These are phyloP conservation scores for Botrytis elliptica DNA, from an alignment of 2,329 filamentous ascomycete genomes.

Conservation along the genomic window DNA sequence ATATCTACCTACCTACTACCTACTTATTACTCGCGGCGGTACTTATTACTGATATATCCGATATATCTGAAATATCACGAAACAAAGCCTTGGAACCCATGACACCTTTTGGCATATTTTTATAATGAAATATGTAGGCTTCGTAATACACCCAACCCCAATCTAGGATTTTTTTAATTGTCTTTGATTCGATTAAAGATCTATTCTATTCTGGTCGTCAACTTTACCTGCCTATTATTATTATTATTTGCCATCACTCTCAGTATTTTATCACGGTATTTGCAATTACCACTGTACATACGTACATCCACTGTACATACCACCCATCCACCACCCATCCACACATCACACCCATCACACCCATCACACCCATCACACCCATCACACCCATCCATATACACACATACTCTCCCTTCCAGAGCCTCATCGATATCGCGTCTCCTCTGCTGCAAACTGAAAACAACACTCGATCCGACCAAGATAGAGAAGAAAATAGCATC, in stretches of 20 bases:
- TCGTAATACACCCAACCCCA: slow-evolving; percentile 13
- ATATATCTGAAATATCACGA: neutral
- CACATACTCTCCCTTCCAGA: neutral
- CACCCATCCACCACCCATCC: neutral
- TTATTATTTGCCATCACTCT: slow-evolving; percentile 7
- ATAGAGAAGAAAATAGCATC: neutral
- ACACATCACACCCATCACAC: neutral
- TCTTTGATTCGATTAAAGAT: slow-evolving; percentile 8
- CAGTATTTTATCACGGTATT: slow-evolving; percentile 1
- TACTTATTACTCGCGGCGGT: neutral
- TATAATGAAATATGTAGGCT: slow-evolving; percentile 9
- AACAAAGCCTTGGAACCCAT: slow-evolving; percentile 10
- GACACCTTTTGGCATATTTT: slow-evolving; percentile 9
- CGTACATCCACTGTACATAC: neutral
- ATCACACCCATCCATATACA: too few relatives aligned
- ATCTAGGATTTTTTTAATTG: neutral
- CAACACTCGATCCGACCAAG: neutral
- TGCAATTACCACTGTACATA: neutral
- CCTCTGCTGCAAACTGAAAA: neutral
- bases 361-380: neutral
- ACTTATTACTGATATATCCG: neutral
- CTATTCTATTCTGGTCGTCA: too few relatives aligned
- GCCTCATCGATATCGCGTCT: slow-evolving; percentile 1
- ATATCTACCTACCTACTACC: neutral
- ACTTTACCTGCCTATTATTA: neutral